These are phyloP conservation scores for Chalciporus chontae DNA, from an alignment of 768 basidiomycete genomes.

Conservation along the genomic window DNA sequence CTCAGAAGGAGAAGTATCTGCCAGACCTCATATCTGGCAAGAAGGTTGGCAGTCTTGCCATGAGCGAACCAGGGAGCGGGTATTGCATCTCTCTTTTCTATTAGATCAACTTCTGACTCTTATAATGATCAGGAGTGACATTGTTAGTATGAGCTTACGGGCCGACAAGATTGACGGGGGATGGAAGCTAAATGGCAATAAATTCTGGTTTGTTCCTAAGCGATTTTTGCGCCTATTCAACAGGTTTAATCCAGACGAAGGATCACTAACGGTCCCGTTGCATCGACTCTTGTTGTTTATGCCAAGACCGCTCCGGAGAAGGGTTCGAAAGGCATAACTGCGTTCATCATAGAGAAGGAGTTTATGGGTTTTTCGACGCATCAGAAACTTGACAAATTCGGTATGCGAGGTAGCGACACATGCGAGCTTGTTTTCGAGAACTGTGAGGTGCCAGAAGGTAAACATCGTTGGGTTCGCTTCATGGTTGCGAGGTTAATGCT, in stretches of 20 bases:
- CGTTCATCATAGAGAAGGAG: constrained; percentile 83
- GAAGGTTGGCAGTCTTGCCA: constrained; percentile 87
- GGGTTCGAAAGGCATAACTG: constrained; percentile 85
- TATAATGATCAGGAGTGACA: constrained; percentile 56
- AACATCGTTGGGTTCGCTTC: constrained; percentile 7
- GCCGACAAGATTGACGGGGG: constrained; percentile 77
- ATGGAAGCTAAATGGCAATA: constrained; percentile 82
- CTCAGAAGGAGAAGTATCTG: constrained; percentile 80
- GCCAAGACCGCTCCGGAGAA: constrained; percentile 80
- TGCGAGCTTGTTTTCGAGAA: constrained; percentile 91
- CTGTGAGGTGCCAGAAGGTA: constrained; percentile 86
- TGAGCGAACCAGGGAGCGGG: constrained; percentile 91
- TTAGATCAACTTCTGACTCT: background rate
- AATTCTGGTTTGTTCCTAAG: constrained; percentile 70
- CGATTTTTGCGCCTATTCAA: background rate
- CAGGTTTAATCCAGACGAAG: constrained; percentile 35
- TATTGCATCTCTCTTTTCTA: constrained; percentile 4
- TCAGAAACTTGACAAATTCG: constrained; percentile 92
- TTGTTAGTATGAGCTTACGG: constrained; percentile 87
- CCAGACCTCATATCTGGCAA: constrained; percentile 75
- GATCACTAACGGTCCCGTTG: constrained; percentile 94
- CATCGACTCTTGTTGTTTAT: constrained; percentile 90
- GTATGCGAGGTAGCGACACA: constrained; percentile 95
- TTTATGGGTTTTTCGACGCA: constrained; percentile 86
- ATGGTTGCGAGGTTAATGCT: background rate